Conservation (phyloP, 768 basidiomycete species). For the Agaricus sinodeliciosus region DNA sequence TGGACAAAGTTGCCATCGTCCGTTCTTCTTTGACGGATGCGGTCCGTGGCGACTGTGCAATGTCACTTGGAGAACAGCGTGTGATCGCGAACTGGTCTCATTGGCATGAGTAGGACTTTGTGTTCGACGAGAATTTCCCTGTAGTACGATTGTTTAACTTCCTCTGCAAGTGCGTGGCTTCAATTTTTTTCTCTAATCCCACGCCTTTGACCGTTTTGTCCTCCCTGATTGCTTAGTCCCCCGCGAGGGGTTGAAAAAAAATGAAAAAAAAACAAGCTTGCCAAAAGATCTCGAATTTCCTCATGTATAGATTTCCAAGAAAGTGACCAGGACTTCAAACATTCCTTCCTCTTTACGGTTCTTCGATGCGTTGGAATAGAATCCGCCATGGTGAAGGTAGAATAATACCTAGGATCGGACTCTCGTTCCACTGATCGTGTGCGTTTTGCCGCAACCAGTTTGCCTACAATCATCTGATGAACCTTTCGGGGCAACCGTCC, state of each 20-base stretch:
- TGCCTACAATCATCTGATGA: slow-evolving; percentile 49
- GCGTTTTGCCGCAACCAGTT: slow-evolving; percentile 99
- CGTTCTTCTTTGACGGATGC: slow-evolving; percentile 77
- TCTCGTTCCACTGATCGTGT: slow-evolving; percentile 96
- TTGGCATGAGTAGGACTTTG: slow-evolving; percentile 96
- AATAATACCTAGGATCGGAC: slow-evolving; percentile 86
- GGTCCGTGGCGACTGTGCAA: slow-evolving; percentile 81
- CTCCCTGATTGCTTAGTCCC: slow-evolving; percentile 88
- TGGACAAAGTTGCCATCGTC: slow-evolving; percentile 87
- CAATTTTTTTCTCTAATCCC: slow-evolving; percentile 75
- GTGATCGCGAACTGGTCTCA: slow-evolving; percentile 93
- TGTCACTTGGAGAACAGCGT: slow-evolving; percentile 94
- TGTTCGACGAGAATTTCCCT: slow-evolving; percentile 83
- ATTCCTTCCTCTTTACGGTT: slow-evolving; percentile 77
- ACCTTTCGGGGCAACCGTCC: not conserved
- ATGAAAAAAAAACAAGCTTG: slow-evolving; percentile 59
- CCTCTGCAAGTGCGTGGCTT: slow-evolving; percentile 75
- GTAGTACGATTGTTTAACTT: slow-evolving; percentile 92
- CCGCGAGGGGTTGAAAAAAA: slow-evolving; percentile 74
- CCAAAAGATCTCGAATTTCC: slow-evolving; percentile 91
- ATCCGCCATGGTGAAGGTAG: slow-evolving; percentile 95
- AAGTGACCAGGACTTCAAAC: slow-evolving; percentile 86
- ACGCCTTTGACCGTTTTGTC: slow-evolving; percentile 90
- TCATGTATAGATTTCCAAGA: slow-evolving; percentile 99
- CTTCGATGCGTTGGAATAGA: slow-evolving; percentile 90